Evolutionary conservation across 805 yeast genomes (phyloP).

Genomic region (Lipomyces japonicus): DNA sequence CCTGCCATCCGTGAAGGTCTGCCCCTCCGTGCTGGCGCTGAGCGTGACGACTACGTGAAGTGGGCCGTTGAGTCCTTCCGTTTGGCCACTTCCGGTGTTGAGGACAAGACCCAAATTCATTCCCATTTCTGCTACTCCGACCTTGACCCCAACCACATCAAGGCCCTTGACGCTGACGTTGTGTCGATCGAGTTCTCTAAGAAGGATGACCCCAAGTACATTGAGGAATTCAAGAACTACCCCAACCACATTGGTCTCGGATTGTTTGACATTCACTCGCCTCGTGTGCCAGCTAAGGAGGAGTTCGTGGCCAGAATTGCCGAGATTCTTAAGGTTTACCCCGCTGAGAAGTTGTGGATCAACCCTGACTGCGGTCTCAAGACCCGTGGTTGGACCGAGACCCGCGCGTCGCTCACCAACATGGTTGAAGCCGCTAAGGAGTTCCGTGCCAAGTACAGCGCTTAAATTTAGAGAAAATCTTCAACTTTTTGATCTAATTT

Average conservation of each 20-base stretch:
- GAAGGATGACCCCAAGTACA: slow-evolving; percentile 98
- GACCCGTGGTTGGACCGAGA: slow-evolving; percentile 99
- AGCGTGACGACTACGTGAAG: slow-evolving; percentile 91
- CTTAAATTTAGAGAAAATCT: slow-evolving; percentile 9
- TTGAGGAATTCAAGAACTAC: slow-evolving; percentile 94
- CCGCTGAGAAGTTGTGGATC: slow-evolving; percentile 98
- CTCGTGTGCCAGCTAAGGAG: slow-evolving; percentile 97
- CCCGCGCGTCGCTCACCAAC: slow-evolving; percentile 88
- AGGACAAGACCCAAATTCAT: slow-evolving; percentile 94
- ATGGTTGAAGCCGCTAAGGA: slow-evolving; percentile 99
- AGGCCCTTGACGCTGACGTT: slow-evolving; percentile 99
- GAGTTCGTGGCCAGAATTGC: slow-evolving; percentile 92
- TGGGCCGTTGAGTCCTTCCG: slow-evolving; percentile 99
- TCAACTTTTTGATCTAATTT: background rate
- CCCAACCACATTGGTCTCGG: slow-evolving; percentile 99
- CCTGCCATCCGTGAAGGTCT: slow-evolving; percentile 99
- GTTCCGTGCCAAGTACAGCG: slow-evolving; percentile 62
- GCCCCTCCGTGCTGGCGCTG: slow-evolving; percentile 96
- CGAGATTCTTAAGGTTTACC: slow-evolving; percentile 93
- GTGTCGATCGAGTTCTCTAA: slow-evolving; percentile 99
- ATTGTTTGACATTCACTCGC: slow-evolving; percentile 98
- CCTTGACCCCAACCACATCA: slow-evolving; percentile 98
- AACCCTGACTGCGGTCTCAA: slow-evolving; percentile 99
- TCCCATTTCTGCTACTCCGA: slow-evolving; percentile 99
- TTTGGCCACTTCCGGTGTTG: slow-evolving; percentile 98